Conservation (phyloP, 495 filamentous ascomycete genomes). For the Lophiostoma macrostomum region DNA sequence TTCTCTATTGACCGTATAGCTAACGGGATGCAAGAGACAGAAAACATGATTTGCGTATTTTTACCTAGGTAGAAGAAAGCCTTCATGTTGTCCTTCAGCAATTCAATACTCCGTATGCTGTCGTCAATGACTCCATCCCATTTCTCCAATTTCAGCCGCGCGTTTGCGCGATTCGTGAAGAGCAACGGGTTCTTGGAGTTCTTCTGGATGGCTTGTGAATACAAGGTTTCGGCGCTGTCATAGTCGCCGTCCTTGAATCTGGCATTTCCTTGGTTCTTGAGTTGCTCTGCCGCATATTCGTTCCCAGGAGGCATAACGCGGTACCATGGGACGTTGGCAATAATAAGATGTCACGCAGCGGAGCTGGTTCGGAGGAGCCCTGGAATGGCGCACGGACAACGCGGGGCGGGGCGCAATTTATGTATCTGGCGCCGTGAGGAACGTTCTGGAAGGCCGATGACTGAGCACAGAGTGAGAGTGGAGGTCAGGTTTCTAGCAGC, state of each 20-base stretch:
- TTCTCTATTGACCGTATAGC: no score
- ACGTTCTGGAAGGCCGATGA: no score
- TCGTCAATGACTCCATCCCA: slow-evolving; percentile 79
- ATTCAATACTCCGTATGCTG: slow-evolving; percentile 67
- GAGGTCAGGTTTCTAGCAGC: no score
- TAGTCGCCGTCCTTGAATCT: slow-evolving; percentile 59
- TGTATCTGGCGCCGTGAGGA: no score
- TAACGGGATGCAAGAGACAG: no score
- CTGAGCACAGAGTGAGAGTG: no score
- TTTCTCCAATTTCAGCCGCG: slow-evolving; percentile 66
- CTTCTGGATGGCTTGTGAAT: slow-evolving; percentile 73
- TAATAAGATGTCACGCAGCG: no score
- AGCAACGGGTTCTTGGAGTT: slow-evolving; percentile 61
- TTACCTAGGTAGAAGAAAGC: slow-evolving; percentile 72
- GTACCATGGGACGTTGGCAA: no score
- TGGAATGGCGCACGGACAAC: no score
- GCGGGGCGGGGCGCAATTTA: no score
- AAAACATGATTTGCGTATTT: no score
- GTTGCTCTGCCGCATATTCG: slow-evolving; percentile 39
- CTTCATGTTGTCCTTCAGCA: slow-evolving; percentile 69
- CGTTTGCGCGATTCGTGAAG: slow-evolving; percentile 88
- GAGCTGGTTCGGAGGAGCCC: no score
- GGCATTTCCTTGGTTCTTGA: slow-evolving; percentile 43
- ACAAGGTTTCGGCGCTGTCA: slow-evolving; percentile 68
- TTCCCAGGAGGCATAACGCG: slow-evolving; percentile 19